Evolutionary conservation across 495 filamentous ascomycete species (phyloP).

Genomic region (Trichoderma gamsii): DNA sequence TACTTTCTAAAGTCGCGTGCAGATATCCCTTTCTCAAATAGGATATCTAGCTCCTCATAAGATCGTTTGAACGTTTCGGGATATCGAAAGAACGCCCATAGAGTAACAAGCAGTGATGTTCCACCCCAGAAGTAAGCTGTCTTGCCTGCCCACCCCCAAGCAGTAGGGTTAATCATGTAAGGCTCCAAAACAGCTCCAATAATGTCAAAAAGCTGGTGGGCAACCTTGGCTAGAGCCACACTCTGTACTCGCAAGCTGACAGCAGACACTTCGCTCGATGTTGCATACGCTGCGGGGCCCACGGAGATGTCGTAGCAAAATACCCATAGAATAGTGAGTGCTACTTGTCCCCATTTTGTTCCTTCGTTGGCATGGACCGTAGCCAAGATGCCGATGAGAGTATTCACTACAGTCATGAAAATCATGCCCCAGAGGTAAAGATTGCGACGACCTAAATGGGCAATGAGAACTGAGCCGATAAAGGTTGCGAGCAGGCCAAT

Average conservation of each 20-base stretch:
- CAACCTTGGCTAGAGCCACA: conserved; percentile 31
- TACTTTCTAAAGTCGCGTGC: conserved; percentile 37
- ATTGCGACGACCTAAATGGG: conserved; percentile 14
- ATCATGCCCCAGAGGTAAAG: conserved; percentile 16
- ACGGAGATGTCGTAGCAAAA: conserved; percentile 36
- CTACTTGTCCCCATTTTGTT: conserved; percentile 22
- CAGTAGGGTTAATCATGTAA: conserved; percentile 36
- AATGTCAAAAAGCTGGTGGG: conserved; percentile 31
- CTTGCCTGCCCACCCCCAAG: conserved; percentile 46
- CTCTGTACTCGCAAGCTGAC: conserved; percentile 36
- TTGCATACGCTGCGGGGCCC: conserved; percentile 36
- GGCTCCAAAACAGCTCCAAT: conserved; percentile 30
- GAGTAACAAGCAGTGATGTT: conserved; percentile 34
- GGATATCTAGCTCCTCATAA: conserved; percentile 48
- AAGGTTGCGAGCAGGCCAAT: conserved; percentile 44
- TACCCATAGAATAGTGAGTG: conserved; percentile 32
- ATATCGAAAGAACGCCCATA: conserved; percentile 30
- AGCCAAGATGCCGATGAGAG: conserved; percentile 11
- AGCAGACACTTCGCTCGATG: conserved; percentile 34
- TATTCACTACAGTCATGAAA: not conserved
- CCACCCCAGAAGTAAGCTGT: conserved; percentile 50
- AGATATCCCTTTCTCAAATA: conserved; percentile 42
- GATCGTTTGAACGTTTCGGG: conserved; percentile 43
- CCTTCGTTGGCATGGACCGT: conserved; percentile 21
- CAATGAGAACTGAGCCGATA: conserved; percentile 11